phyloP scores from a whole-genome alignment of 169 alveolate species.

The Plasmodium gallinaceum region DNA sequence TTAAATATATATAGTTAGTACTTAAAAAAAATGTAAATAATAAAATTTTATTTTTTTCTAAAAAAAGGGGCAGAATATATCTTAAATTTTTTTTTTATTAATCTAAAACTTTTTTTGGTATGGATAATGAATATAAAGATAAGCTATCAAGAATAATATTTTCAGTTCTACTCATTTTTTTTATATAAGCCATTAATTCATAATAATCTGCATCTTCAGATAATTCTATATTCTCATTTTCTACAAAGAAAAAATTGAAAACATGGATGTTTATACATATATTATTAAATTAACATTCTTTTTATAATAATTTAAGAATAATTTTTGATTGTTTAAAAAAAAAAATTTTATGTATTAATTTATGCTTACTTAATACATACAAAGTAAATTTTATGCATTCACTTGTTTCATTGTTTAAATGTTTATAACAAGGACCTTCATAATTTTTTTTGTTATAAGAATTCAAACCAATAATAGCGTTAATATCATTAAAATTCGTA shows the following conservation, averaged over 20 bases:
- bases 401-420: background rate
- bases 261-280: background rate
- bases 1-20: no score
- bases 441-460: conserved; percentile 28
- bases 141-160: conserved; percentile 24
- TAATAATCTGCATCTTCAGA: conserved; percentile 67
- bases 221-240: conserved; percentile 39
- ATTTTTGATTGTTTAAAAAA: background rate
- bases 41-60: background rate
- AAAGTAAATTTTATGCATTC: conserved; percentile 37
- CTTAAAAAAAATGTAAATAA: background rate
- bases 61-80: no score
- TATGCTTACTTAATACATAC: conserved; percentile 46
- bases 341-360: background rate
- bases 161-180: conserved; percentile 32
- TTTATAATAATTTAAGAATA: background rate
- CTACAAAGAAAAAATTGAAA: conserved; percentile 3
- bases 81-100: background rate
- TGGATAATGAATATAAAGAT: conserved; percentile 21
- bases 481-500: conserved; percentile 29
- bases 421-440: conserved; percentile 22
- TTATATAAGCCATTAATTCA: conserved; percentile 57
- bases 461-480: conserved; percentile 27
- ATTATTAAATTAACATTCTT: background rate
- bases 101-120: conserved; percentile 19